Evolutionary conservation across 1,284 basidiomycete species (phyloP), one percentile per base, ranked within the genome.

Genomic region (Coniophora puteana): DNA sequence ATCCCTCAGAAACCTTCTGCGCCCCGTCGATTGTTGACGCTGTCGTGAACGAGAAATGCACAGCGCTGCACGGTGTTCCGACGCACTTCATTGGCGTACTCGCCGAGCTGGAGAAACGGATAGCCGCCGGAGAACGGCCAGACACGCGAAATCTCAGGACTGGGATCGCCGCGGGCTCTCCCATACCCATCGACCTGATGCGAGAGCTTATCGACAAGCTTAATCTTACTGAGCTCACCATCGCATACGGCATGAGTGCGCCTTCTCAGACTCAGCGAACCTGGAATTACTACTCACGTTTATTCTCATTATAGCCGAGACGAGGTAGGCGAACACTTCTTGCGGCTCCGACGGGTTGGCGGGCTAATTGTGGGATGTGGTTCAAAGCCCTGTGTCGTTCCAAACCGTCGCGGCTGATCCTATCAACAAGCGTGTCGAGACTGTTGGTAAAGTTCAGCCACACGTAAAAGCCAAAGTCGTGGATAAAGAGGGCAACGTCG

Each of bases 191-290:
- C 30, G 80, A 87, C 35, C 63, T 92, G 39, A 90, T 90, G 87
- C 78, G 70, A 48, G 71, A 70, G 33, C 68, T 89, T 20, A 84
- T 85, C 18, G 62, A 69, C 28, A 77, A 80, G 48, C 53, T 90
- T 35, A 81, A 86, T 51, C 57, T 92, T 27, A 68, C 56, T 4
- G 84, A 89, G 25, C 63, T 91, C 40, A 90, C 89, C 0, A 83
- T 80, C 41, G 86, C 76, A 12, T 90, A 87, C 61, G 87, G 88
- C 43, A 89, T 89, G 87, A 89, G 86, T 89, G 47, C 48, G 80
- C 72, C 13, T 6, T 27, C 35, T 29, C 13, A 32, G 11, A n/a
- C n/a, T n/a, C n/a, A 17, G 14, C 23, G 18, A 7, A 3, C 29
- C 3, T 33, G 24, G n/a, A n/a, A 18, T 31, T 10, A 23, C 40